Conservation (phyloP, 1,284 basidiomycete genomes). For the Ustilago trichophora region DNA sequence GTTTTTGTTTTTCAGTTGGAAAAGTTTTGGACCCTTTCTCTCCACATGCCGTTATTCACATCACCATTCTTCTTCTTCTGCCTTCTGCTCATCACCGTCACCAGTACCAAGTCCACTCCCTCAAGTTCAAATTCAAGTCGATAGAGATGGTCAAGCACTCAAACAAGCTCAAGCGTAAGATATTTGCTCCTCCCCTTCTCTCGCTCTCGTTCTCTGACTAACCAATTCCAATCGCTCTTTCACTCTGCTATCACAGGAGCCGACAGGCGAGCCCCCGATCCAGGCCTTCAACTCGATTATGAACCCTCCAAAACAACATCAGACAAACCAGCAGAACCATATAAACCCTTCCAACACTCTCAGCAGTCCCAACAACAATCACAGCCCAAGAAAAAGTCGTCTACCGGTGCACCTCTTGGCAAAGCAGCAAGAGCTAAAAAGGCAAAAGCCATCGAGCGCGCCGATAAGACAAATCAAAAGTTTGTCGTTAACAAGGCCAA, state of each 20-base stretch:
- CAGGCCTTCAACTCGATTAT: slow-evolving; percentile 30
- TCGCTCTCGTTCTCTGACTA: not conserved
- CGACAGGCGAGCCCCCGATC: slow-evolving; percentile 33
- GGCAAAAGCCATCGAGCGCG: slow-evolving; percentile 38
- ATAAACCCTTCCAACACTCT: slow-evolving; percentile 37
- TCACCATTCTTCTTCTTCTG: too few species aligned
- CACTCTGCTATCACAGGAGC: too few species aligned
- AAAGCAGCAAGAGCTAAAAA: slow-evolving; percentile 37
- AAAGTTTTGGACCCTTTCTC: too few species aligned
- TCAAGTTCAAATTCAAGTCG: too few species aligned
- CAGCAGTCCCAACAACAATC: slow-evolving; percentile 9
- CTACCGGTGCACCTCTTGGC: not conserved
- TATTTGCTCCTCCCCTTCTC: not conserved
- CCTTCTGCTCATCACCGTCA: too few species aligned
- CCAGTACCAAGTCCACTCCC: too few species aligned
- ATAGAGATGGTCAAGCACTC: slow-evolving; percentile 40
- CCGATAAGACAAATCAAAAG: slow-evolving; percentile 43
- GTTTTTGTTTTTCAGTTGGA: too few species aligned
- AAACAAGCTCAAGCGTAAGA: slow-evolving; percentile 31
- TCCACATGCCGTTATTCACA: too few species aligned
- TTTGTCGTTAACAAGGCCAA: slow-evolving; percentile 25
- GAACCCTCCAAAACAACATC: slow-evolving; percentile 5
- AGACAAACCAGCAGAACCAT: slow-evolving; percentile 2
- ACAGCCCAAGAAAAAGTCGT: slow-evolving; percentile 1
- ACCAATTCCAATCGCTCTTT: too few species aligned